These are phyloP conservation scores for Drechslerella coelobrocha DNA, from an alignment of 2,329 filamentous ascomycete species.

Conservation along the genomic window DNA sequence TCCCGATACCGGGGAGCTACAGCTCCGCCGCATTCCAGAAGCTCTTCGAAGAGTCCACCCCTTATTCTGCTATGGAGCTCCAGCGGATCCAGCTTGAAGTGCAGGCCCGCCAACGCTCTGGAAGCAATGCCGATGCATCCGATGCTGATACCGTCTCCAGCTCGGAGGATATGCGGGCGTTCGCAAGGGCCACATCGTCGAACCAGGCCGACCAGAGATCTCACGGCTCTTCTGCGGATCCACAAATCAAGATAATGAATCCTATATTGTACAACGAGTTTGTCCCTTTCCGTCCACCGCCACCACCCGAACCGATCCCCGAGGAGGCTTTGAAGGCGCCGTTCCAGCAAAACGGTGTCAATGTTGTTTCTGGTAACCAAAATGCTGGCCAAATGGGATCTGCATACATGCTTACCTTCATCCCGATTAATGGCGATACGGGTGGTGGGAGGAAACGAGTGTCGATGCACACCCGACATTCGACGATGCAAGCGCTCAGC, in stretches of 20 bases:
- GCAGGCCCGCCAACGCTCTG: conserved; percentile 65
- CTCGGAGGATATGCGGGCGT: conserved; percentile 67
- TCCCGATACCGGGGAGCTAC: conserved; percentile 75
- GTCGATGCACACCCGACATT: conserved; percentile 64
- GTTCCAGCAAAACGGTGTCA: conserved; percentile 19
- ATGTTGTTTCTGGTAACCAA: conserved; percentile 27
- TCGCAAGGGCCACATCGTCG: conserved; percentile 51
- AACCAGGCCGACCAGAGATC: conserved; percentile 61
- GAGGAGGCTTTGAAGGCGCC: conserved; percentile 55
- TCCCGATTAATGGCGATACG: neutral
- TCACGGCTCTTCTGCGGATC: conserved; percentile 58
- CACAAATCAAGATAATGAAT: conserved; percentile 70
- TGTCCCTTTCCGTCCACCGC: conserved; percentile 83
- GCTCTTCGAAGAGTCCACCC: conserved; percentile 73
- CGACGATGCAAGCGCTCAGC: conserved; percentile 79
- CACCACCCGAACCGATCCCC: conserved; percentile 69
- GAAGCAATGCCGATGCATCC: conserved; percentile 51
- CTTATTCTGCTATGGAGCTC: conserved; percentile 59
- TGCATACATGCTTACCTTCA: neutral
- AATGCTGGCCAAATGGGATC: neutral
- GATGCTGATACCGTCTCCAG: conserved; percentile 65
- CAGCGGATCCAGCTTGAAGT: conserved; percentile 66
- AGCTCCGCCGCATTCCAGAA: conserved; percentile 78
- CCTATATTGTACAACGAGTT: conserved; percentile 74
- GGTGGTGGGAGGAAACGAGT: conserved; percentile 58